Evolutionary conservation across 805 yeast genomes (phyloP).

Genomic region (Candida wancherniae): DNA sequence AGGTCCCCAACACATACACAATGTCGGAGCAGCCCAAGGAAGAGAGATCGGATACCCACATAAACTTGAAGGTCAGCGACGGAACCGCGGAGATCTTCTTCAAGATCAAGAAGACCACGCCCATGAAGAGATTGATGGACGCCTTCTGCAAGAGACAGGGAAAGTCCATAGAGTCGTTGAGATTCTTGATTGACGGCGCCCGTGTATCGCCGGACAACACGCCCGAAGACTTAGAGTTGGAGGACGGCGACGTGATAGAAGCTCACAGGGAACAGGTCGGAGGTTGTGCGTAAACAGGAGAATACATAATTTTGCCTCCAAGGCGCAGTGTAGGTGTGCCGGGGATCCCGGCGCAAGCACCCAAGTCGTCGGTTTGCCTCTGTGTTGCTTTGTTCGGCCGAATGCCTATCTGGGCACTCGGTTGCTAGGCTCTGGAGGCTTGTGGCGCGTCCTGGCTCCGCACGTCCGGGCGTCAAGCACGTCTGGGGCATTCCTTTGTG

Average conservation of each 20-base stretch:
- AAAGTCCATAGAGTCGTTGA: slow-evolving; percentile 70
- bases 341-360: too few species aligned
- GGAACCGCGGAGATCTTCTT: slow-evolving; percentile 91
- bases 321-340: too few species aligned
- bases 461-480: too few species aligned
- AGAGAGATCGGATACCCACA: slow-evolving; percentile 51
- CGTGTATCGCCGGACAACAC: slow-evolving; percentile 85
- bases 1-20: slow-evolving; percentile 2
- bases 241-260: slow-evolving; percentile 93
- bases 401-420: too few species aligned
- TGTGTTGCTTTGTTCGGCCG: too few species aligned
- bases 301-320: too few species aligned
- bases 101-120: slow-evolving; percentile 90
- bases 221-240: slow-evolving; percentile 89
- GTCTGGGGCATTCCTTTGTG: too few species aligned
- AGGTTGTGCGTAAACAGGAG: slow-evolving; percentile 32
- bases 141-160: slow-evolving; percentile 98
- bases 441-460: too few species aligned
- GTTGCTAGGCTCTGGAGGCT: too few species aligned
- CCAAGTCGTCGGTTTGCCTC: too few species aligned
- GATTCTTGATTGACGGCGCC: slow-evolving; percentile 92
- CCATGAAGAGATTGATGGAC: slow-evolving; percentile 90
- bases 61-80: slow-evolving; percentile 91
- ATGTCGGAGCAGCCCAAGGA: slow-evolving; percentile 20
- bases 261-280: slow-evolving; percentile 95